These are phyloP conservation scores for Neolentinus lepideus DNA, from an alignment of 1,284 basidiomycete species.

Conservation along the genomic window DNA sequence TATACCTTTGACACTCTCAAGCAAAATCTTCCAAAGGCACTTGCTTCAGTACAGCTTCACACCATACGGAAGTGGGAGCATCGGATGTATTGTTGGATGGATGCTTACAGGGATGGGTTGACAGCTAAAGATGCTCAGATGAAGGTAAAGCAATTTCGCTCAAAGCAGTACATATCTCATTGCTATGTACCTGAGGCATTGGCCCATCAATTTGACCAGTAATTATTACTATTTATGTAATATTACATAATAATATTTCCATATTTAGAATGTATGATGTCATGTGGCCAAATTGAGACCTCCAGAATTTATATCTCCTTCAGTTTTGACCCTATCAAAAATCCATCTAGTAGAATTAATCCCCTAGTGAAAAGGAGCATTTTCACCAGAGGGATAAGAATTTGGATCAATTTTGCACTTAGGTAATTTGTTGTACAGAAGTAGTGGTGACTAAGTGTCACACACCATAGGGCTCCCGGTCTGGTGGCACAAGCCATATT, in stretches of 20 bases:
- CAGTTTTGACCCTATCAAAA: conserved; percentile 7
- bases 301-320: conserved; percentile 1
- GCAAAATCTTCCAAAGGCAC: conserved; percentile 13
- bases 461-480: conserved; percentile 3
- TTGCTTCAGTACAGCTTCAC: conserved; percentile 14
- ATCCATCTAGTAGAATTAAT: conserved; percentile 6
- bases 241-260: background rate
- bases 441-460: conserved; percentile 1
- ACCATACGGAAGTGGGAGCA: conserved; percentile 21
- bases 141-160: conserved; percentile 16
- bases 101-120: conserved; percentile 18
- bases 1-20: conserved; percentile 17
- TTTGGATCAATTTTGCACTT: background rate
- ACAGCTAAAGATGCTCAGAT: conserved; percentile 17
- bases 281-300: background rate
- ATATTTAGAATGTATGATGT: background rate
- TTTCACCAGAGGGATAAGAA: conserved; percentile 2
- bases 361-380: background rate
- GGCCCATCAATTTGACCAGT: conserved; percentile 9
- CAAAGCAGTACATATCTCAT: conserved; percentile 17
- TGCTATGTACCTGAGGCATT: conserved; percentile 15
- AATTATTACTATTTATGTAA: background rate
- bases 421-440: background rate
- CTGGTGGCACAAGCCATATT: too few relatives aligned
- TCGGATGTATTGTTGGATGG: conserved; percentile 14